Conservation (phyloP, 371 early-diverging fungal species). For the Mucor velutinosus region DNA sequence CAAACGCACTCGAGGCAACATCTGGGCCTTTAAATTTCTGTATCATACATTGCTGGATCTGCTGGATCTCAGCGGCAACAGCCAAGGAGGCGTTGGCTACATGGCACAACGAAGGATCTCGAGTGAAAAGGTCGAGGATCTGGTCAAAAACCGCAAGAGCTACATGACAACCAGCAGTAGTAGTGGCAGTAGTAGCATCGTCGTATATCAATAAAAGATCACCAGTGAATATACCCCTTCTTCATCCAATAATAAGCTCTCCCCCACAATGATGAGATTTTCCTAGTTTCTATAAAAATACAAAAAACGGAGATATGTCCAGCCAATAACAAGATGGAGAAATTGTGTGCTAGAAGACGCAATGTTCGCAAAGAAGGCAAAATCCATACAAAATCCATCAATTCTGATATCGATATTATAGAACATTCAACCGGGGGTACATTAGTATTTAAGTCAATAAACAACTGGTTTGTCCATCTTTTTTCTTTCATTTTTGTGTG, state of each 20-base stretch:
- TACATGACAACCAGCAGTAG: conserved; percentile 26
- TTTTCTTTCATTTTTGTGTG: not conserved
- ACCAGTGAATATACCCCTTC: not conserved
- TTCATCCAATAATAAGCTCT: not conserved
- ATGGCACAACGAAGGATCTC: conserved; percentile 24
- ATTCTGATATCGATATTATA: not conserved
- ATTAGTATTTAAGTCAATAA: conserved; percentile 5
- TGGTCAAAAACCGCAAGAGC: conserved; percentile 17
- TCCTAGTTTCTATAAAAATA: not conserved
- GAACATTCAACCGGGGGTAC: conserved; percentile 5
- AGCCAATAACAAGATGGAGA: conserved; percentile 21
- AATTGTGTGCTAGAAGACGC: conserved; percentile 41
- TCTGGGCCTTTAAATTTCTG: conserved; percentile 91
- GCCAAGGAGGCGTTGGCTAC: conserved; percentile 46
- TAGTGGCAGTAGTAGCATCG: conserved; percentile 9
- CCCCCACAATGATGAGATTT: not conserved
- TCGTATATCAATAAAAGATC: not conserved
- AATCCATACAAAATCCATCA: conserved; percentile 3
- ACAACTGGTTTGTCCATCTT: not conserved
- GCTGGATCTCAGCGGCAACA: conserved; percentile 51
- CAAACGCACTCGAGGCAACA: conserved; percentile 87
- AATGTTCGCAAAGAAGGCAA: conserved; percentile 31
- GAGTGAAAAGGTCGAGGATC: not conserved
- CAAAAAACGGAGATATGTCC: not conserved
- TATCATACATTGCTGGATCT: conserved; percentile 73